Base-by-base conservation (phyloP, 495 filamentous ascomycete genomes). In the Xylaria castorea region DNA sequence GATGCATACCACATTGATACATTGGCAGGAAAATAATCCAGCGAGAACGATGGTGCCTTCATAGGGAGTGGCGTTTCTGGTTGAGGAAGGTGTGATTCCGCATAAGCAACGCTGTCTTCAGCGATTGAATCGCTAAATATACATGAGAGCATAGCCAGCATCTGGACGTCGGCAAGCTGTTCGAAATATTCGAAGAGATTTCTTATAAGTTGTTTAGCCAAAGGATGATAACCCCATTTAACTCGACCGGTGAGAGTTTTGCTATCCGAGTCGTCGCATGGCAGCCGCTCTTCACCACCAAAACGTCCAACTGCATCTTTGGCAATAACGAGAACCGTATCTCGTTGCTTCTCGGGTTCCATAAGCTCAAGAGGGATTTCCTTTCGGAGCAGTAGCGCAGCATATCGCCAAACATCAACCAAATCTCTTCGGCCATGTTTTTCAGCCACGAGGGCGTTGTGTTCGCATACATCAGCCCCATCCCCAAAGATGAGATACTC, bases 111-210 rank as follows among this genome's bases (percentile, higher is more conserved):
- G n/a, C 83, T 81, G 67, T 89, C 83, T 61, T 86, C 81, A 5
- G 84, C 77, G 0, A 80, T 78, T 8, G 89, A 86, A 70, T 97
- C 93, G 63, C 89, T 89, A 68, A 98, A 91, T 57, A 97, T 90
- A 78, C 94, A 97, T 1, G 94, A 92, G 16, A 98, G 87, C 95
- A 97, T 97, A 44, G 94, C 95, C 22, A 97, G 85, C 95, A 97
- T 97, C 79, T 98, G 95, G 3, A 95, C 83, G 78, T 98, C 94
- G 2, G 90, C 93, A 38, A 91, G 84, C 48, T 83, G 87, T 78
- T 97, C 94, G 73, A 92, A 97, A 78, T 97, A 88, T 18, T 88
- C 86, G 75, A 97, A 94, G 22, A 89, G 82, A 62, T 89, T 84
- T 30, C 84, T 80, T 51, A 98, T 91, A 44, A 98, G 85, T 84